Percentiles rank a stretch among this genome's conserved stretches.
These are phyloP conservation scores for Collybia sordida DNA, from an alignment of 768 basidiomycete species.

Conservation along the genomic window DNA sequence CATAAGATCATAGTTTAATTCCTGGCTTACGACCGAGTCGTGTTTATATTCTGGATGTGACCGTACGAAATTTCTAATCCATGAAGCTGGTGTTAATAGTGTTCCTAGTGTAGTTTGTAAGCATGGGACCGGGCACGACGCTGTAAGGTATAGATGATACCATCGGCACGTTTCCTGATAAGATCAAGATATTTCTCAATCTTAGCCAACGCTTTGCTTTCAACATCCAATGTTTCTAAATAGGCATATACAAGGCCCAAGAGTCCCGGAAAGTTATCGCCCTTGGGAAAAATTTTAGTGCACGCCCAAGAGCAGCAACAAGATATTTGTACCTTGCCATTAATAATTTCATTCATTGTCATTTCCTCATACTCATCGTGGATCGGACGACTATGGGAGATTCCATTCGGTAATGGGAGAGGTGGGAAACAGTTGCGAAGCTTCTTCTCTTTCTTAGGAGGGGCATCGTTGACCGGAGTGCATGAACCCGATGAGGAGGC, in stretches of 20 bases:
- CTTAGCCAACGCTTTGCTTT: constrained; percentile 52
- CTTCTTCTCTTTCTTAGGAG: constrained; percentile 57
- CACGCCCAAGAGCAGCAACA: not conserved
- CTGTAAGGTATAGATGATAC: constrained; percentile 38
- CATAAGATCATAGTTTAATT: constrained; percentile 94
- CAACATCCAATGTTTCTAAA: constrained; percentile 81
- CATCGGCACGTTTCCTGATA: constrained; percentile 75
- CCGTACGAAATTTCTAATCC: constrained; percentile 91
- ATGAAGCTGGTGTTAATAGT: constrained; percentile 83
- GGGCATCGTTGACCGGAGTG: constrained; percentile 33
- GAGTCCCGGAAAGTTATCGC: constrained; percentile 72
- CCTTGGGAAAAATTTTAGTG: constrained; percentile 35
- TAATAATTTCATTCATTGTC: constrained; percentile 90
- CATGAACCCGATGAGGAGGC: constrained; percentile 46
- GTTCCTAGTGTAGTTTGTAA: constrained; percentile 45
- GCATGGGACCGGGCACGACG: not conserved
- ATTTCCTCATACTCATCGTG: constrained; percentile 91
- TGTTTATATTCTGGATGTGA: constrained; percentile 89
- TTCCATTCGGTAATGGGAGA: constrained; percentile 49
- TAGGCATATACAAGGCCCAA: constrained; percentile 82
- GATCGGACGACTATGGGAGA: constrained; percentile 40
- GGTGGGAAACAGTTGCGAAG: constrained; percentile 73
- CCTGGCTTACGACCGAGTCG: constrained; percentile 89
- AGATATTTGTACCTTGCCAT: constrained; percentile 67
- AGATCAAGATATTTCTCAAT: constrained; percentile 81